A percentile compares a stretch with the other conserved stretches of the same genome.
Evolutionary conservation across 371 early-diverging fungal genomes (phyloP).

Genomic region (Sporodiniella umbellata): DNA sequence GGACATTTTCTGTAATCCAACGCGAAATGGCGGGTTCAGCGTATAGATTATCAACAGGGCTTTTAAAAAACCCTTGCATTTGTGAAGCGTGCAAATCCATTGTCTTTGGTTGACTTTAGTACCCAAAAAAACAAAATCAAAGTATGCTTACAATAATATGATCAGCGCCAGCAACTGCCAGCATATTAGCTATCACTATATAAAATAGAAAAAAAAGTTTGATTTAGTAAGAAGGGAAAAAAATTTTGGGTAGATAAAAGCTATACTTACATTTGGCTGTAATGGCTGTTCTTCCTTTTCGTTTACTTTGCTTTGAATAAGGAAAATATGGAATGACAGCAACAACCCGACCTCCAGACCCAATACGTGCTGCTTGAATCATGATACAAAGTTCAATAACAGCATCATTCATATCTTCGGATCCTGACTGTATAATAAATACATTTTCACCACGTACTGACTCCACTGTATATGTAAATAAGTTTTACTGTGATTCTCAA

Average conservation of each 20-base stretch:
- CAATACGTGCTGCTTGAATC: conserved; percentile 91
- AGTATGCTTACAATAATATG: conserved; percentile 77
- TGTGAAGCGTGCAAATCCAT: conserved; percentile 93
- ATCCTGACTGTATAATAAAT: conserved; percentile 95
- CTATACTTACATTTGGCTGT: conserved; percentile 81
- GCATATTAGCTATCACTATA: conserved; percentile 91
- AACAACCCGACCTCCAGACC: conserved; percentile 84
- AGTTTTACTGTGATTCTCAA: too few species aligned
- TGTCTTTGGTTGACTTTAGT: conserved; percentile 62
- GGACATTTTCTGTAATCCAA: conserved; percentile 81
- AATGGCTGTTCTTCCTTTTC: conserved; percentile 95
- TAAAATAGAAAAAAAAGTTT: not conserved
- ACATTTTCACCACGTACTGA: conserved; percentile 95
- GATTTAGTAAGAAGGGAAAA: not conserved
- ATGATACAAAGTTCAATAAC: conserved; percentile 95
- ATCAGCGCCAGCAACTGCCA: conserved; percentile 92
- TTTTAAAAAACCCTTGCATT: conserved; percentile 97
- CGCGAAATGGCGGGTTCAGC: conserved; percentile 91
- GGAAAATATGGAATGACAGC: conserved; percentile 95
- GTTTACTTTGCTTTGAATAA: conserved; percentile 96
- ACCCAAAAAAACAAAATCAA: not conserved
- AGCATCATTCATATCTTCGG: conserved; percentile 87
- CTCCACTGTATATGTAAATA: too few species aligned
- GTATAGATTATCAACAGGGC: conserved; percentile 93
- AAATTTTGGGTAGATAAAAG: too few species aligned